Evolutionary conservation across 1,284 basidiomycete genomes (phyloP), one percentile per base, ranked within the genome.

Genomic region (Peniophora sp.): DNA sequence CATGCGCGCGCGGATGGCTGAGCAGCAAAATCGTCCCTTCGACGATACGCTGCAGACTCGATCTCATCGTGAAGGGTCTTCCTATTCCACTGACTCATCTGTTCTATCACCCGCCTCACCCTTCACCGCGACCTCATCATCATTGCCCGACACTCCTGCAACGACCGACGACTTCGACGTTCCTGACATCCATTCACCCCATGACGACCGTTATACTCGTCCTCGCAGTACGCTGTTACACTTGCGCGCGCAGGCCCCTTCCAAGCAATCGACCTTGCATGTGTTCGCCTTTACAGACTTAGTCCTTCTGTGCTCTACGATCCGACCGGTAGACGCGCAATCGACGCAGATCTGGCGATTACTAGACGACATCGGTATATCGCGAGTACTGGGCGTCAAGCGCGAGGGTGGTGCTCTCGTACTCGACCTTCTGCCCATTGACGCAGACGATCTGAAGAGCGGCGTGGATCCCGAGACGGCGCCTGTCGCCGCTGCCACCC

Each of bases 401-500:
- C 57, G 62, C 17, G 62, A 63, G 3, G 36, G 16, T 6, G 38
- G 45, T 16, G 39, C 23, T n/a, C 49, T 79, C 50, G 65, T 68
- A 16, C 64, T 89, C 46, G 81, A 85, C 53, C 63, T 85, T 23
- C 65, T 84, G 8, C 74, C 82, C 3, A 60, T 83, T 44, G 65
- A 72, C 19, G 25, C 60, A 0, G 64, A 70, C 9, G 67, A 71
- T 47, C 61, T 79, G 36, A 68, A 75, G 48, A 67, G 69, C 1
- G 68, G 69, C 12, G 58, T 67, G 11, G 64, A 71, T 8, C 64
- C 73, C 1, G 69, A 75, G 46, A 63, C 66, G n/a, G 67, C 71
- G 2, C 59, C 69, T 12, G 65, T 78, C n/a, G 54, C 61, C 16
- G 58, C 66, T 0, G 50, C 75, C 38, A 58, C 65, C 57, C 63